Conservation (phyloP, 1,284 basidiomycete species). For the Cutaneotrichosporon arboriforme region DNA sequence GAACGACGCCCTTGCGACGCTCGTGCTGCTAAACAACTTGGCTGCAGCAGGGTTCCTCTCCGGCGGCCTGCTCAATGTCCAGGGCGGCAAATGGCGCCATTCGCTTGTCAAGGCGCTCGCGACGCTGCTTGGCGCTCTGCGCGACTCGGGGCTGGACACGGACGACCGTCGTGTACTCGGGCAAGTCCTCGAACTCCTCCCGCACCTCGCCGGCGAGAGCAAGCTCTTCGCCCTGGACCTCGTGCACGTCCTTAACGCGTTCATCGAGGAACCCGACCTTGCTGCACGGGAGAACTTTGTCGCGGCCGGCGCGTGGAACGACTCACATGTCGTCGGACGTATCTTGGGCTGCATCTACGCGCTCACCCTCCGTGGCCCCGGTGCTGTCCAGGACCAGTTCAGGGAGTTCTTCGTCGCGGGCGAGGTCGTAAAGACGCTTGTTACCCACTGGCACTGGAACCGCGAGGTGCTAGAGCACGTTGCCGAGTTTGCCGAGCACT, state of each 20-base stretch:
- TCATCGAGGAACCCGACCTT: constrained; percentile 3
- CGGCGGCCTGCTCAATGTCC: constrained; percentile 43
- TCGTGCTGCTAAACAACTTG: constrained; percentile 44
- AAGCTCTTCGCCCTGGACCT: constrained; percentile 22
- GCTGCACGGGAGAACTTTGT: constrained; percentile 18
- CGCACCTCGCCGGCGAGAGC: constrained; percentile 27
- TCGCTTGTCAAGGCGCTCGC: constrained; percentile 27
- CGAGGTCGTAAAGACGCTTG: constrained; percentile 50
- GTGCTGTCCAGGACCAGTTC: constrained; percentile 22
- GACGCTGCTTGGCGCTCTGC: constrained; percentile 1
- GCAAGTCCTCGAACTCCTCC: constrained; percentile 31
- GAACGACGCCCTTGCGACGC: constrained; percentile 34
- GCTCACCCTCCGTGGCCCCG: constrained; percentile 46
- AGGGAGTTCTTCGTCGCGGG: constrained; percentile 22
- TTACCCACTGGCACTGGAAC: constrained; percentile 59
- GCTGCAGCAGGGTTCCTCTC: constrained; percentile 39
- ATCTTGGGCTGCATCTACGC: constrained; percentile 21
- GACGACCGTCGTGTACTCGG: constrained; percentile 26
- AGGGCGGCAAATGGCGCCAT: constrained; percentile 46
- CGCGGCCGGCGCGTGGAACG: constrained; percentile 33
- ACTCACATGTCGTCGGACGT: constrained; percentile 26
- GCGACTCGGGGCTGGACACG: constrained; percentile 3
- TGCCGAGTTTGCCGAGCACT: constrained; percentile 51
- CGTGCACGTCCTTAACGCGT: constrained; percentile 10
- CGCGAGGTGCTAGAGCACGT: constrained; percentile 55